A percentile compares a stretch with the other conserved stretches of the same genome.
These are phyloP conservation scores for Teunomyces stri DNA, from an alignment of 805 yeast species.

Conservation along the genomic window DNA sequence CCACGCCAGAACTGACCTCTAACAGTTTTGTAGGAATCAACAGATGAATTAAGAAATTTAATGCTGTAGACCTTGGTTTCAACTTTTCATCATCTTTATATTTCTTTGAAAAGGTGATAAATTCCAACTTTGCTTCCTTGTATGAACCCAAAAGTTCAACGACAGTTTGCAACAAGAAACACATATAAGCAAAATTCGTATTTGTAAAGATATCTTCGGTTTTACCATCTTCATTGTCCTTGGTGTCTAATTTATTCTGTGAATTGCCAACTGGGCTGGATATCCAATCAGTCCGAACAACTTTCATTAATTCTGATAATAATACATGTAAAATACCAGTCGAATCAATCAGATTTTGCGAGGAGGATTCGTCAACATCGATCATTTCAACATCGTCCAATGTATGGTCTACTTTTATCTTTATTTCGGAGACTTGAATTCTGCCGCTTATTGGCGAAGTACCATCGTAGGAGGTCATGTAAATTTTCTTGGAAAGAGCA, in stretches of 20 bases:
- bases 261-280: slow-evolving; percentile 19
- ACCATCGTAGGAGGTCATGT: slow-evolving; percentile 42
- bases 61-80: slow-evolving; percentile 73
- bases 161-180: slow-evolving; percentile 64
- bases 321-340: slow-evolving; percentile 65
- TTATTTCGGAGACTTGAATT: background rate
- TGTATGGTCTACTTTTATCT: slow-evolving; percentile 8
- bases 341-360: slow-evolving; percentile 11
- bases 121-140: slow-evolving; percentile 76
- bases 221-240: slow-evolving; percentile 8
- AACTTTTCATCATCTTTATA: slow-evolving; percentile 30
- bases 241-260: slow-evolving; percentile 11
- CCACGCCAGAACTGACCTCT: slow-evolving; percentile 31
- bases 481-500: slow-evolving; percentile 37
- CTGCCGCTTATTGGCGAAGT: background rate
- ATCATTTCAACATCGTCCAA: slow-evolving; percentile 28
- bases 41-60: slow-evolving; percentile 76
- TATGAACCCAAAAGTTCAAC: slow-evolving; percentile 77
- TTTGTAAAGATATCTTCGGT: slow-evolving; percentile 9
- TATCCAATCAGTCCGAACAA: slow-evolving; percentile 37
- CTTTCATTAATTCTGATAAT: slow-evolving; percentile 61
- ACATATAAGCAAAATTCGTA: slow-evolving; percentile 56
- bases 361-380: slow-evolving; percentile 19
- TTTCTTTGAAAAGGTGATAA: slow-evolving; percentile 73
- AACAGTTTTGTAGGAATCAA: slow-evolving; percentile 57